Evolutionary conservation across 768 basidiomycete species (phyloP).

Genomic region (Panellus pusillus): DNA sequence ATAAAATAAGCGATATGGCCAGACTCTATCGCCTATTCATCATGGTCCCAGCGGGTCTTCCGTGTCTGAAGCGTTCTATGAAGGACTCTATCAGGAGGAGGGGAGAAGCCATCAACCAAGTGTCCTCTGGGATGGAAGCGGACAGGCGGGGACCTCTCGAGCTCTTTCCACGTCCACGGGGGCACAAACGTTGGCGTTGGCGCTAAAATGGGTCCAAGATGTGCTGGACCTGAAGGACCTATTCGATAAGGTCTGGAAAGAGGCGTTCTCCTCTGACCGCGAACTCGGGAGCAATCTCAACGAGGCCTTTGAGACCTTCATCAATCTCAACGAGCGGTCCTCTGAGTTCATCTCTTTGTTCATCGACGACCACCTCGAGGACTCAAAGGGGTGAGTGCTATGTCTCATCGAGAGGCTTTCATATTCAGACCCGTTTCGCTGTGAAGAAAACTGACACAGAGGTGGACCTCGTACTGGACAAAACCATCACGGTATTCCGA

Average conservation of each 20-base stretch:
- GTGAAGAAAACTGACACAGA: constrained; percentile 90
- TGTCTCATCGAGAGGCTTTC: not conserved
- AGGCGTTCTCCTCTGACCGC: constrained; percentile 70
- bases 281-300: constrained; percentile 80
- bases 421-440: not conserved
- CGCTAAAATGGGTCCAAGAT: constrained; percentile 91
- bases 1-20: constrained; percentile 72
- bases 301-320: constrained; percentile 89
- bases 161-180: constrained; percentile 36
- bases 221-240: constrained; percentile 90
- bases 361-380: constrained; percentile 95
- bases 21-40: constrained; percentile 78
- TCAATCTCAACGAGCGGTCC: constrained; percentile 83
- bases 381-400: constrained; percentile 77
- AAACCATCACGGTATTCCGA: constrained; percentile 94
- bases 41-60: constrained; percentile 65
- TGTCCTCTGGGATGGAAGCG: constrained; percentile 45
- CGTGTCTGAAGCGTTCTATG: constrained; percentile 62
- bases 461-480: constrained; percentile 86
- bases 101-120: constrained; percentile 79
- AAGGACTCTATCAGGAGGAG: constrained; percentile 70
- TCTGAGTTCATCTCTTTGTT: constrained; percentile 96
- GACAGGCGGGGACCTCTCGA: constrained; percentile 39
- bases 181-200: constrained; percentile 54
- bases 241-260: constrained; percentile 74